Conservation (phyloP, 768 basidiomycete genomes). For the Podaxis sp. region DNA sequence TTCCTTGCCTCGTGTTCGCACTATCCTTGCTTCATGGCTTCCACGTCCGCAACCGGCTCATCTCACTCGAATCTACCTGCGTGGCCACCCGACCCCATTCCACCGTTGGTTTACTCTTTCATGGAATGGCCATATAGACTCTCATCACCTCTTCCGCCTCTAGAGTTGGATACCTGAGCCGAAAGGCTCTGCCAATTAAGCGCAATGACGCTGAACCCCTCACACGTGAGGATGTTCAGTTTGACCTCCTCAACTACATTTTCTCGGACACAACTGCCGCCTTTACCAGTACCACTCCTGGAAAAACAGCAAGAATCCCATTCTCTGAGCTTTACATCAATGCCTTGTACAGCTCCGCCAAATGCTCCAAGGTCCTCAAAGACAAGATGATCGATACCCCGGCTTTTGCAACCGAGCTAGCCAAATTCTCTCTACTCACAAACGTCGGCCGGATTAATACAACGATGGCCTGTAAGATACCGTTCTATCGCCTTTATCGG, state of each 20-base stretch:
- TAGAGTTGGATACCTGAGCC: conserved; percentile 61
- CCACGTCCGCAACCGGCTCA: conserved; percentile 35
- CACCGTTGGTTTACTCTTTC: conserved; percentile 45
- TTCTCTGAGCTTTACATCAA: conserved; percentile 86
- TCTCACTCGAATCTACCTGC: conserved; percentile 28
- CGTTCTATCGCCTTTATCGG: conserved; percentile 20
- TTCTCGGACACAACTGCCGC: conserved; percentile 68
- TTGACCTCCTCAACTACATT: conserved; percentile 77
- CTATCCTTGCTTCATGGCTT: conserved; percentile 45
- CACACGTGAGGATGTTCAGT: conserved; percentile 83
- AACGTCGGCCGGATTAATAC: conserved; percentile 93
- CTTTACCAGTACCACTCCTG: conserved; percentile 67
- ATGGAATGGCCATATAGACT: conserved; percentile 9
- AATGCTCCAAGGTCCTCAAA: conserved; percentile 85
- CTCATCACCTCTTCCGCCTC: conserved; percentile 16
- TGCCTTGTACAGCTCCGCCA: conserved; percentile 75
- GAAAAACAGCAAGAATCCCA: conserved; percentile 53
- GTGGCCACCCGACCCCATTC: conserved; percentile 51
- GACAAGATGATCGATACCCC: conserved; percentile 86
- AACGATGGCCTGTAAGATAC: conserved; percentile 77
- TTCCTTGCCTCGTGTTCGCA: conserved; percentile 36
- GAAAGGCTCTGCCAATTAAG: conserved; percentile 78
- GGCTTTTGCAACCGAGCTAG: conserved; percentile 75
- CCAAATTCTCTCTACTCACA: conserved; percentile 80
- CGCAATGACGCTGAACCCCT: conserved; percentile 81